These are phyloP conservation scores for Chlorella sorokiniana DNA, from an alignment of 139 green algal genomes.

Conservation along the genomic window DNA sequence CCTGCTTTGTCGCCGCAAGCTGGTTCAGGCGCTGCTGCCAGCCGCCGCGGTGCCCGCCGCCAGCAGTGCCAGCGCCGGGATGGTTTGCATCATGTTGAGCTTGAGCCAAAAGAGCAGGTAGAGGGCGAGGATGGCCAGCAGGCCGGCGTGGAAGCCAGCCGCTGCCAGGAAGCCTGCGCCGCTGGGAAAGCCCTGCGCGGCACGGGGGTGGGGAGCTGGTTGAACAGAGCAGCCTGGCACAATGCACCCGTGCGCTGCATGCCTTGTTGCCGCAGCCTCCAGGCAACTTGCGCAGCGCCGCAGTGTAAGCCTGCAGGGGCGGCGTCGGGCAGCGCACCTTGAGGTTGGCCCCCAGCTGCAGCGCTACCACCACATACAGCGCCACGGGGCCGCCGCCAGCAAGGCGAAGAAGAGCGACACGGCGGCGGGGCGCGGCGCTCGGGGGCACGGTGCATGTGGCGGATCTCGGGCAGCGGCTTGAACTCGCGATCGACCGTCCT, in stretches of 20 bases:
- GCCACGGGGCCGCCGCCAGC: slow-evolving; percentile 10
- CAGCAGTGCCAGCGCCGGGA: slow-evolving; percentile 11
- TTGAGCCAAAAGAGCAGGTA: slow-evolving; percentile 50
- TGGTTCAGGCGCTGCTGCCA: slow-evolving; percentile 8
- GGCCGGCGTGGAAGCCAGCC: slow-evolving; percentile 37
- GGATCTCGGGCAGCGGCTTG: slow-evolving; percentile 15
- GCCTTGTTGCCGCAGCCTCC: neutral
- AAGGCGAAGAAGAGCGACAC: slow-evolving; percentile 16
- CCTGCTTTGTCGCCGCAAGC: slow-evolving; percentile 9
- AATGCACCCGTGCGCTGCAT: neutral
- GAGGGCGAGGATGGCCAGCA: slow-evolving; percentile 42
- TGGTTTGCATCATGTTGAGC: slow-evolving; percentile 41
- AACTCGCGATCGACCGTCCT: neutral
- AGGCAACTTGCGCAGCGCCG: neutral
- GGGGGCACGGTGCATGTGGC: slow-evolving; percentile 23
- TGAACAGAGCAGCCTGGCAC: neutral
- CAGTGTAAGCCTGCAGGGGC: neutral
- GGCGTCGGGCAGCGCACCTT: slow-evolving; percentile 28
- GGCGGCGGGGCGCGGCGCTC: slow-evolving; percentile 15
- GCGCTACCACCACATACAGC: neutral
- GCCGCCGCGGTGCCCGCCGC: neutral
- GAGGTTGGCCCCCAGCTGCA: slow-evolving; percentile 9
- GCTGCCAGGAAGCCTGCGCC: neutral
- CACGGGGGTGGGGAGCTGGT: neutral
- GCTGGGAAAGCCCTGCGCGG: slow-evolving; percentile 29